Evolutionary conservation across 495 filamentous ascomycete species (phyloP).

Genomic region (Filosporella fistucella): DNA sequence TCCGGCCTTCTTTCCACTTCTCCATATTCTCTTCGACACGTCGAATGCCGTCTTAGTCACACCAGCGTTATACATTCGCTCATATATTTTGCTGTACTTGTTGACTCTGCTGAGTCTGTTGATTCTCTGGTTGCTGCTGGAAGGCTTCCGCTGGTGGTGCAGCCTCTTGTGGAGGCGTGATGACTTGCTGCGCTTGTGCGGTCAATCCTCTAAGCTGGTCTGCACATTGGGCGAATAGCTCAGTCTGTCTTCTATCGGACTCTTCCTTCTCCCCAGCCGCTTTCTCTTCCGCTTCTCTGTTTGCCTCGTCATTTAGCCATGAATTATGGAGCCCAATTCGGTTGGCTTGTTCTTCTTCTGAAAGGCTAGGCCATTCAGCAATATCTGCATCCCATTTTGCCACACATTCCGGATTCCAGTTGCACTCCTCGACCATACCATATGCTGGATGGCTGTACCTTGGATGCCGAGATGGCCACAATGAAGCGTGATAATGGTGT

Average conservation of each 20-base stretch:
- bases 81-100: too few relatives aligned
- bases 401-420: slow-evolving; percentile 58
- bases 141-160: too few relatives aligned
- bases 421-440: slow-evolving; percentile 59
- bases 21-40: too few relatives aligned
- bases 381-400: slow-evolving; percentile 51
- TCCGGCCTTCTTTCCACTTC: too few relatives aligned
- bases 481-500: slow-evolving; percentile 62
- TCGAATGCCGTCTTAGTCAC: too few relatives aligned
- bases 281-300: slow-evolving; percentile 4
- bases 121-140: too few relatives aligned
- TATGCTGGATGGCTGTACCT: slow-evolving; percentile 56
- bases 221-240: not conserved
- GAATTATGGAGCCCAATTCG: slow-evolving; percentile 31
- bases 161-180: too few relatives aligned
- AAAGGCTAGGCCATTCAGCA: slow-evolving; percentile 39
- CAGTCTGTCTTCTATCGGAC: not conserved
- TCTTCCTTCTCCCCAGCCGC: slow-evolving; percentile 1
- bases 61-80: too few relatives aligned
- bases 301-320: slow-evolving; percentile 22
- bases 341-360: slow-evolving; percentile 41
- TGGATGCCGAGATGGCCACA: slow-evolving; percentile 49
- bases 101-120: too few relatives aligned
- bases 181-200: not conserved
- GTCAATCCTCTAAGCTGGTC: not conserved